Evolutionary conservation across 2,329 filamentous ascomycete genomes (phyloP), one percentile per base, ranked within the genome.

Genomic region (Trichophyton simii): DNA sequence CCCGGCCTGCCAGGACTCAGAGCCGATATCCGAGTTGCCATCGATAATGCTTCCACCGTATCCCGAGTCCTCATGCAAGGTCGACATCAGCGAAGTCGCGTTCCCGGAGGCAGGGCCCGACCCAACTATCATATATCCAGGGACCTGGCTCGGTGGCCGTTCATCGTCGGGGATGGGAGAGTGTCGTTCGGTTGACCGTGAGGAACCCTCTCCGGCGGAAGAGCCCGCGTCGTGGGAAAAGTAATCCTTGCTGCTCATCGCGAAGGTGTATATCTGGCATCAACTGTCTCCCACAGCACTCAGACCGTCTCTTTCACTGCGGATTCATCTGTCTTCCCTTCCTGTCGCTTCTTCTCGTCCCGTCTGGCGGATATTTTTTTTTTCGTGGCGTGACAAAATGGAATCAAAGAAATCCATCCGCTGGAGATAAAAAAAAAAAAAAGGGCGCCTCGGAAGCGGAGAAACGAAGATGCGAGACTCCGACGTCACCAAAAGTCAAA

Each of bases 91-190:
- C 61, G 86, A 86, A 34, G 87, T 83, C 42, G 90, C 91, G 72
- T 89, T 89, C 70, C 90, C 85, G 20, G 91, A 91, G 22, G 87
- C 85, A 60, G 86, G 85, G 60, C 91, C 91, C 66, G 81, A 85
- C 62, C 92, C 92, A 58, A 96, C 89, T 3, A 89, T 95, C 86
- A 95, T 89, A 75, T 91, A 96, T 63, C 84, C 81, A 58, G 87
- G 87, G 63, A 72, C 65, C 48, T 63, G 31, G n/a, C 55, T 58
- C 9, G 57, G 50, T 6, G 46, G 42, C 36, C 9, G 22, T n/a
- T 44, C 41, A 13, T 57, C 31, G 42, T 63, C 54, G 52, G 67
- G 62, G 42, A 62, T 50, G 52, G 67, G 62, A 69, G 70, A 65
- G 63, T 70, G 62, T 67, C 66, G 54, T 65, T 62, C 50, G 59